Evolutionary conservation across 2,329 filamentous ascomycete genomes (phyloP), one percentile per base, ranked within the genome.

Genomic region (Calonectria crousiana): DNA sequence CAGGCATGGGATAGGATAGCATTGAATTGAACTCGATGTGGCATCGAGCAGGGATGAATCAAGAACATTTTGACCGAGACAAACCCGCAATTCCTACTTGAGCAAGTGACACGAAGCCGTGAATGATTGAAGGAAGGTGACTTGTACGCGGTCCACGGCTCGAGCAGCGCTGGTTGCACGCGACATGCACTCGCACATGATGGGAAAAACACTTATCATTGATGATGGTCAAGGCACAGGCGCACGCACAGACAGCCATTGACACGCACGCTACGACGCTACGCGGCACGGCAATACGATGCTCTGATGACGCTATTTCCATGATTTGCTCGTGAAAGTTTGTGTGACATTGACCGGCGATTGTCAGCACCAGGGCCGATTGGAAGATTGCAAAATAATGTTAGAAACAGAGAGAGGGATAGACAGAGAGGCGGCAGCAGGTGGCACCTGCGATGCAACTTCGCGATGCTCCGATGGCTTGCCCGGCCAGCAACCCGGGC

Each of bases 11-110:
- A 67, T 32, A 66, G 53, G 44, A 64, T 70, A 64, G 56, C 56
- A 73, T 73, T 53, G 34, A 68, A 69, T 69, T 64, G 65, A 67
- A 62, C 70, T 75, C 67, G 70, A 72, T 75, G 65, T 52, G 44
- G 69, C 66, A 74, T 62, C 34, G 68, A 71, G 74, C 30, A 68
- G 34, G 69, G 66, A 69, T 68, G 34, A 62, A 62, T 62, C 26
- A 23, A 60, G 34, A 62, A 34, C 36, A 62, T 62, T 62, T 62
- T 62, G 56, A 62, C 56, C 56, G 56, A 62, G 56, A 62, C 56
- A 62, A 13, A 62, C 38, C 34, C n/a, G 56, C 56, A 41, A 41
- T 41, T 62, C 56, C 56, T 26, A 62, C 56, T 41, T 62, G 56
- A 62, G 56, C 56, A 62, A 62, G 56, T 62, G 56, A 62, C 34